These are phyloP conservation scores for Penicillium ucsense DNA, from an alignment of 495 filamentous ascomycete species.

Conservation along the genomic window DNA sequence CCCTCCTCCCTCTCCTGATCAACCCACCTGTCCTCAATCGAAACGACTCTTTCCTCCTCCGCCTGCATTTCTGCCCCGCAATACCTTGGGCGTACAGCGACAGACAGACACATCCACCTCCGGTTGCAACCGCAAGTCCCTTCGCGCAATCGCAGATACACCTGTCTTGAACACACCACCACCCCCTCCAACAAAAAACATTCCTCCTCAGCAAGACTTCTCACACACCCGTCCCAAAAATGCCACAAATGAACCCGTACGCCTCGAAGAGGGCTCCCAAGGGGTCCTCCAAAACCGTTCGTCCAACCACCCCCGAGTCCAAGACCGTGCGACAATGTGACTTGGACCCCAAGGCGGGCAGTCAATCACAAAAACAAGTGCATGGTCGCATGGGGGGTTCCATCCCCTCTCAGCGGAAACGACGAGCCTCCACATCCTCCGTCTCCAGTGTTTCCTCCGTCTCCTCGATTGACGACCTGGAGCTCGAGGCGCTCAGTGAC, in stretches of 20 bases:
- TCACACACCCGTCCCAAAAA: not conserved
- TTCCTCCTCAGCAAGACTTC: too few relatives aligned
- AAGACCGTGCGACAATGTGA: slow-evolving; percentile 11
- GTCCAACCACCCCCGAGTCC: slow-evolving; percentile 15
- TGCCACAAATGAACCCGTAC: slow-evolving; percentile 20
- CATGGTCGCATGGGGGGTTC: slow-evolving; percentile 14
- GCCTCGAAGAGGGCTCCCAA: slow-evolving; percentile 26
- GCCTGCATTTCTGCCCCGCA: too few relatives aligned
- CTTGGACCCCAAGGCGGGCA: slow-evolving; percentile 12
- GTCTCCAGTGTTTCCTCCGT: slow-evolving; percentile 37
- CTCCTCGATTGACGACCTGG: slow-evolving; percentile 26
- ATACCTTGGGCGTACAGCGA: too few relatives aligned
- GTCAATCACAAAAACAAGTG: slow-evolving; percentile 18
- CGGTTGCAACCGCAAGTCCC: too few relatives aligned
- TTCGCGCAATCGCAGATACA: too few relatives aligned
- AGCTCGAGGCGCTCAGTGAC: slow-evolving; percentile 17
- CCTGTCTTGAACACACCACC: too few relatives aligned
- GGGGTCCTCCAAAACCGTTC: slow-evolving; percentile 16
- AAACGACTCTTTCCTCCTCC: too few relatives aligned
- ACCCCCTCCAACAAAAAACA: too few relatives aligned
- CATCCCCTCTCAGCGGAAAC: slow-evolving; percentile 22
- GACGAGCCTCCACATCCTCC: slow-evolving; percentile 31
- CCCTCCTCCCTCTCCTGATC: too few relatives aligned
- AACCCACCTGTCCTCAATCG: too few relatives aligned
- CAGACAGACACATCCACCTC: too few relatives aligned